These are phyloP conservation scores for Amyloporia xantha DNA, from an alignment of 768 basidiomycete species.

Conservation along the genomic window DNA sequence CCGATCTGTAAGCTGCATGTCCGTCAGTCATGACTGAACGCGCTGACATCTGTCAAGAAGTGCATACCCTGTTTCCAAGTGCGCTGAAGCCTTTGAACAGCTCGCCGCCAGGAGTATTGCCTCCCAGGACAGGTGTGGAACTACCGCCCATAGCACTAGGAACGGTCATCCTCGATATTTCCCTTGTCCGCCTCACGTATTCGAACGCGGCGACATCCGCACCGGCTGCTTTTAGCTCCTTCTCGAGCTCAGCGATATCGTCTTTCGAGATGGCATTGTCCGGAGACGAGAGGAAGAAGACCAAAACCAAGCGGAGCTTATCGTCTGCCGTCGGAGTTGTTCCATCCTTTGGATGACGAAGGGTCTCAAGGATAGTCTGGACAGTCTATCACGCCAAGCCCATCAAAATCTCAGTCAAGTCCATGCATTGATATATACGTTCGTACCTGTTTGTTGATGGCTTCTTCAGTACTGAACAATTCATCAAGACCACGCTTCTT, in stretches of 20 bases:
- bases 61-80: slow-evolving; percentile 71
- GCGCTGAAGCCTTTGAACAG: slow-evolving; percentile 92
- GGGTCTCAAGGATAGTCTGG: slow-evolving; percentile 73
- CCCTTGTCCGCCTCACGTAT: slow-evolving; percentile 86
- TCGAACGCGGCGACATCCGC: slow-evolving; percentile 81
- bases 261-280: slow-evolving; percentile 82
- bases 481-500: slow-evolving; percentile 93
- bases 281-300: slow-evolving; percentile 86
- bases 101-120: slow-evolving; percentile 70
- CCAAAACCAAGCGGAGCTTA: slow-evolving; percentile 90
- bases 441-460: slow-evolving; percentile 76
- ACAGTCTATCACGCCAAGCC: slow-evolving; percentile 47
- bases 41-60: neutral
- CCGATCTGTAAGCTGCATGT: slow-evolving; percentile 77
- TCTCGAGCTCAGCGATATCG: slow-evolving; percentile 82
- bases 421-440: neutral
- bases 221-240: slow-evolving; percentile 76
- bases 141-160: slow-evolving; percentile 53
- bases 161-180: slow-evolving; percentile 88
- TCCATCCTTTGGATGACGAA: slow-evolving; percentile 67
- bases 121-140: slow-evolving; percentile 60
- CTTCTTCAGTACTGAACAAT: slow-evolving; percentile 95
- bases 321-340: slow-evolving; percentile 67
- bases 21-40: neutral
- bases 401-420: neutral